These are phyloP conservation scores for Penicillium frequentans DNA, from an alignment of 2,329 filamentous ascomycete genomes.

Conservation along the genomic window DNA sequence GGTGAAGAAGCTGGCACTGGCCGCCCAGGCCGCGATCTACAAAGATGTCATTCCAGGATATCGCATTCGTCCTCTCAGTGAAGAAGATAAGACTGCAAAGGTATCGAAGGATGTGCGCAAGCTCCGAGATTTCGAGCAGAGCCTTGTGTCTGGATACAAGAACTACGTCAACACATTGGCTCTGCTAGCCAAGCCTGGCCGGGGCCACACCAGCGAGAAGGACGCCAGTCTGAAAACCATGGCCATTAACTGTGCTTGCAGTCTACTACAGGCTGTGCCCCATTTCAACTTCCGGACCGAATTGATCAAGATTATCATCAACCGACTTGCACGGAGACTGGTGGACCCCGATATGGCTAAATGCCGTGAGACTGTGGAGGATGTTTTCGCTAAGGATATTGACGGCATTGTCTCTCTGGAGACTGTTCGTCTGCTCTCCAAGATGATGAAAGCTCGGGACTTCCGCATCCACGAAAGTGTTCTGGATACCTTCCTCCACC, in stretches of 20 bases:
- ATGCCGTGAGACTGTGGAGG: slow-evolving; percentile 75
- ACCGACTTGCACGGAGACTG: slow-evolving; percentile 72
- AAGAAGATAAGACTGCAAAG: slow-evolving; percentile 74
- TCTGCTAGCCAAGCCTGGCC: slow-evolving; percentile 61
- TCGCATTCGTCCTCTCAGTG: slow-evolving; percentile 77
- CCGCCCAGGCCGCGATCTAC: slow-evolving; percentile 85
- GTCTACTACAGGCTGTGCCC: slow-evolving; percentile 74
- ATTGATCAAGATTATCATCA: slow-evolving; percentile 80
- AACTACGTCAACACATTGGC: slow-evolving; percentile 76
- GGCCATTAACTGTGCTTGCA: slow-evolving; percentile 83
- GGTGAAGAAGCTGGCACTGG: slow-evolving; percentile 82
- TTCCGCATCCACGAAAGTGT: slow-evolving; percentile 82
- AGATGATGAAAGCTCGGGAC: slow-evolving; percentile 90
- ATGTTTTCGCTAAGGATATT: slow-evolving; percentile 80
- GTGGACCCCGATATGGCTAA: slow-evolving; percentile 75
- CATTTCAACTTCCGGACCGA: slow-evolving; percentile 97
- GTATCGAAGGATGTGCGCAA: slow-evolving; percentile 89
- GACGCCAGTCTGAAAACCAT: slow-evolving; percentile 62
- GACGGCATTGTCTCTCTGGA: slow-evolving; percentile 88
- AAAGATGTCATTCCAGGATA: slow-evolving; percentile 97
- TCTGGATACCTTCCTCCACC: slow-evolving; percentile 84
- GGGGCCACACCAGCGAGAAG: slow-evolving; percentile 29
- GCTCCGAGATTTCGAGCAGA: slow-evolving; percentile 81
- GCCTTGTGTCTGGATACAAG: slow-evolving; percentile 81
- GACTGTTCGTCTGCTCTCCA: slow-evolving; percentile 77